phyloP scores from a whole-genome alignment of 140 eudicot genomes.

The Anethum foeniculum region DNA sequence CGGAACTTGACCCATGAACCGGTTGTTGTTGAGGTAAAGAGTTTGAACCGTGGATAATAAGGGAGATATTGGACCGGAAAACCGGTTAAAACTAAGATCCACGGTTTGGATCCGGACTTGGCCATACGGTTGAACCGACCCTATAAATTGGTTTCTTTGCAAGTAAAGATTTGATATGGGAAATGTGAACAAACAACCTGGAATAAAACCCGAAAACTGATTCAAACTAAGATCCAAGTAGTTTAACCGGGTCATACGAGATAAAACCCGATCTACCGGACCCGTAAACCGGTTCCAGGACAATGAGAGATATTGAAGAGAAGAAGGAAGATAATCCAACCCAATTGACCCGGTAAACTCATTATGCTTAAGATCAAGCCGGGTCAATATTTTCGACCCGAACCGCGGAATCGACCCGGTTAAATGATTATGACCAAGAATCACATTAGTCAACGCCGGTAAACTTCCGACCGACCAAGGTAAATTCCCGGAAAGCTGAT shows the following conservation, averaged over 20 bases:
- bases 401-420: conserved; percentile 63
- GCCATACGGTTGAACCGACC: conserved; percentile 52
- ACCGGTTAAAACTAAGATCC: conserved; percentile 71
- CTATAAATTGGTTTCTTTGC: conserved; percentile 57
- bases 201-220: conserved; percentile 77
- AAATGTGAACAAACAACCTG: conserved; percentile 45
- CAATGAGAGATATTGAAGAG: conserved; percentile 58
- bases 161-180: conserved; percentile 64
- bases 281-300: conserved; percentile 66
- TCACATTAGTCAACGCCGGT: conserved; percentile 58
- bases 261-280: conserved; percentile 38
- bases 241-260: conserved; percentile 42
- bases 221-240: conserved; percentile 64
- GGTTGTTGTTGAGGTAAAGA: conserved; percentile 76
- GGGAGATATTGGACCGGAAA: conserved; percentile 72
- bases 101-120: conserved; percentile 67
- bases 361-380: conserved; percentile 72
- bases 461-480: conserved; percentile 48
- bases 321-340: conserved; percentile 48
- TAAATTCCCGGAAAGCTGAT: conserved; percentile 64
- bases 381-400: conserved; percentile 35
- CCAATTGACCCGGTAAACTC: conserved; percentile 54
- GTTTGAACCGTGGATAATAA: conserved; percentile 62
- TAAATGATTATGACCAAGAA: conserved; percentile 65
- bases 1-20: conserved; percentile 83